A percentile compares a stretch with the other conserved stretches of the same genome.
Conservation (phyloP, 2,329 filamentous ascomycete genomes). For the Fusarium tricinctum region DNA sequence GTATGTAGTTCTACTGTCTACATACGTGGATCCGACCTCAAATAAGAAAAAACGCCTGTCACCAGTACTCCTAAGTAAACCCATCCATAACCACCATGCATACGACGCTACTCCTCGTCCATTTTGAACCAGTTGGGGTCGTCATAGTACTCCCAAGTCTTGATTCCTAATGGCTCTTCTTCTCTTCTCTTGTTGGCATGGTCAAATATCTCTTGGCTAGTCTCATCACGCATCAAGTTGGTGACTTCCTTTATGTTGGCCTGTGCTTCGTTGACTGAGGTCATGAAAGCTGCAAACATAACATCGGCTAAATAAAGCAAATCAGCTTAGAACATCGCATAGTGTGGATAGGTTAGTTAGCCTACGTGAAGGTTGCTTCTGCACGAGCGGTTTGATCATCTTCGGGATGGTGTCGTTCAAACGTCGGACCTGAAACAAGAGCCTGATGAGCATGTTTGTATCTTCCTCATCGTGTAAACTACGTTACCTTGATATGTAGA, state of each 20-base stretch:
- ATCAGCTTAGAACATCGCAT: slow-evolving; percentile 30
- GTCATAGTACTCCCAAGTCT: slow-evolving; percentile 70
- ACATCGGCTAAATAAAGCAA: slow-evolving; percentile 60
- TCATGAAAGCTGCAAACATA: slow-evolving; percentile 63
- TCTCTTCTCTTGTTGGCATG: slow-evolving; percentile 67
- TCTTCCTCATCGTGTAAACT: slow-evolving; percentile 26
- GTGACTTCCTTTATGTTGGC: slow-evolving; percentile 67
- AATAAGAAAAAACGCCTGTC: slow-evolving; percentile 22
- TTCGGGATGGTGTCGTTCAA: slow-evolving; percentile 56
- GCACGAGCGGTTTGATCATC: slow-evolving; percentile 63
- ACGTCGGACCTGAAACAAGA: slow-evolving; percentile 50
- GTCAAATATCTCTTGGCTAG: slow-evolving; percentile 64
- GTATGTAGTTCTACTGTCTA: not conserved
- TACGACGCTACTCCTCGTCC: slow-evolving; percentile 45
- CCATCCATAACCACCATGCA: slow-evolving; percentile 16
- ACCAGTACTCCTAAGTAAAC: slow-evolving; percentile 4
- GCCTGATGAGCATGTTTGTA: slow-evolving; percentile 38
- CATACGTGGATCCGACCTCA: not conserved
- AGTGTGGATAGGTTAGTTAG: slow-evolving; percentile 34
- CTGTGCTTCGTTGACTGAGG: slow-evolving; percentile 62
- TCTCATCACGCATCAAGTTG: slow-evolving; percentile 61
- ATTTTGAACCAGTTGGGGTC: slow-evolving; percentile 70
- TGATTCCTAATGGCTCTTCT: slow-evolving; percentile 69
- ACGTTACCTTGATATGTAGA: slow-evolving; percentile 66
- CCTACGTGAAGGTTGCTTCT: slow-evolving; percentile 67